These are phyloP conservation scores for Pisolithus tinctorius DNA, from an alignment of 768 basidiomycete species.

Conservation along the genomic window DNA sequence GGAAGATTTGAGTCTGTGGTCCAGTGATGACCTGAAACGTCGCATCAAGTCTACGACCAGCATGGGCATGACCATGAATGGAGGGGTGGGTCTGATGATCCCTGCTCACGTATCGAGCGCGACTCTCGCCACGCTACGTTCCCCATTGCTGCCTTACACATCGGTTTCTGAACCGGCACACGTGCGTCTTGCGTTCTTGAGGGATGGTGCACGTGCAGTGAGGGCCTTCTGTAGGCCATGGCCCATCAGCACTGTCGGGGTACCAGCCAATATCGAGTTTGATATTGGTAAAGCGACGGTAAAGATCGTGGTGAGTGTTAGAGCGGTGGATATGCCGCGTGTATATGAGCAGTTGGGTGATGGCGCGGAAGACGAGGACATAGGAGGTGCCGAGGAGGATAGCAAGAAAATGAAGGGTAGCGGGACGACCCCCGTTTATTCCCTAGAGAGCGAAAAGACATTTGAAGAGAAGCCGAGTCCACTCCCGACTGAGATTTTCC, in stretches of 20 bases:
- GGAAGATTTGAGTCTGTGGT: slow-evolving; percentile 92
- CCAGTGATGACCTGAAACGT: slow-evolving; percentile 55
- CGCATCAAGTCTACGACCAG: background rate
- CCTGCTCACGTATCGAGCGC: slow-evolving; percentile 12
- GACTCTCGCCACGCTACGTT: slow-evolving; percentile 16
- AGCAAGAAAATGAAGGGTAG: slow-evolving; percentile 9
- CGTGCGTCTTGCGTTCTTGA: slow-evolving; percentile 53
- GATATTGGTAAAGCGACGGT: slow-evolving; percentile 68
- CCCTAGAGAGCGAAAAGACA: background rate
- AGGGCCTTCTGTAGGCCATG: slow-evolving; percentile 83
- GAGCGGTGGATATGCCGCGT: slow-evolving; percentile 43
- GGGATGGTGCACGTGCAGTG: slow-evolving; percentile 79
- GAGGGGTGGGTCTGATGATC: slow-evolving; percentile 1
- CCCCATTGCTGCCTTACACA: slow-evolving; percentile 12
- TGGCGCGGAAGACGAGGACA: background rate
- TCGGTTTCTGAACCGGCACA: background rate
- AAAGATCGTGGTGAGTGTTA: slow-evolving; percentile 60
- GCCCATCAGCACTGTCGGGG: slow-evolving; percentile 70
- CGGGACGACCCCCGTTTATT: background rate
- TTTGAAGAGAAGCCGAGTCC: slow-evolving; percentile 15
- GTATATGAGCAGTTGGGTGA: background rate
- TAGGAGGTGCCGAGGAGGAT: slow-evolving; percentile 3
- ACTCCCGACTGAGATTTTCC: slow-evolving; percentile 81
- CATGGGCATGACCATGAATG: background rate
- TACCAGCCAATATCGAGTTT: slow-evolving; percentile 60